A percentile compares a stretch with the other conserved stretches of the same genome.
Conservation (phyloP, 495 filamentous ascomycete genomes). For the Neurospora sp. region DNA sequence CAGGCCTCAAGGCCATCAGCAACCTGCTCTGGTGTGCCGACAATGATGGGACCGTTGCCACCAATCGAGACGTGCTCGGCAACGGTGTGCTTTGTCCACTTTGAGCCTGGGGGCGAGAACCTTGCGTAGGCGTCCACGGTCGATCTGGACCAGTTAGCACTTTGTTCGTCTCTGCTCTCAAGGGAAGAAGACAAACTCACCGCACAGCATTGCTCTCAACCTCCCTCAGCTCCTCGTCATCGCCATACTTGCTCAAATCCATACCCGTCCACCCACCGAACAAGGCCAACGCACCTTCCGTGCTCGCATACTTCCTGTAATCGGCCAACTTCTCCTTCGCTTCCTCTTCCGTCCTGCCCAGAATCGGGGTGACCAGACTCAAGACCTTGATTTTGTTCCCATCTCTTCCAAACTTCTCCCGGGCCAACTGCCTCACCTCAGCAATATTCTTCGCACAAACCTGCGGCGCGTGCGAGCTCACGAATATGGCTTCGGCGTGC, state of each 20-base stretch:
- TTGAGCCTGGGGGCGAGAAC: slow-evolving; percentile 30
- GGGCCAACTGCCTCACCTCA: slow-evolving; percentile 37
- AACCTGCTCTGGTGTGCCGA: slow-evolving; percentile 37
- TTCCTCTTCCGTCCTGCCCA: slow-evolving; percentile 45
- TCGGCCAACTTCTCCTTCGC: slow-evolving; percentile 42
- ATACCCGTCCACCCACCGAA: slow-evolving; percentile 57
- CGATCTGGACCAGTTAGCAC: slow-evolving; percentile 3
- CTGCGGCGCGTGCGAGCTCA: slow-evolving; percentile 37
- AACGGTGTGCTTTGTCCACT: slow-evolving; percentile 56
- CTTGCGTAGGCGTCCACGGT: slow-evolving; percentile 32
- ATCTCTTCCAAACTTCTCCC: slow-evolving; percentile 35
- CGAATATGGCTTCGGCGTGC: slow-evolving; percentile 51
- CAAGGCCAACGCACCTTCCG: slow-evolving; percentile 47
- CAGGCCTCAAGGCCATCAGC: slow-evolving; percentile 42
- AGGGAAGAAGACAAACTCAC: slow-evolving; percentile 21
- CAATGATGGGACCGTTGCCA: slow-evolving; percentile 41
- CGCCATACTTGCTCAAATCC: slow-evolving; percentile 41
- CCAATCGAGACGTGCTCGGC: slow-evolving; percentile 51
- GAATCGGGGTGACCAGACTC: slow-evolving; percentile 33
- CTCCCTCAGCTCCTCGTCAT: slow-evolving; percentile 48
- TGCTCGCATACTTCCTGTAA: slow-evolving; percentile 40
- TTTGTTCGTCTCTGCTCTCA: background rate
- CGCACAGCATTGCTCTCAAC: slow-evolving; percentile 56
- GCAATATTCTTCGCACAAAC: slow-evolving; percentile 37
- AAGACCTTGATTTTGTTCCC: slow-evolving; percentile 44